A percentile compares a stretch with the other conserved stretches of the same genome.
These are phyloP conservation scores for Purpureocillium takamizusanense DNA, from an alignment of 2,329 filamentous ascomycete genomes.

Conservation along the genomic window DNA sequence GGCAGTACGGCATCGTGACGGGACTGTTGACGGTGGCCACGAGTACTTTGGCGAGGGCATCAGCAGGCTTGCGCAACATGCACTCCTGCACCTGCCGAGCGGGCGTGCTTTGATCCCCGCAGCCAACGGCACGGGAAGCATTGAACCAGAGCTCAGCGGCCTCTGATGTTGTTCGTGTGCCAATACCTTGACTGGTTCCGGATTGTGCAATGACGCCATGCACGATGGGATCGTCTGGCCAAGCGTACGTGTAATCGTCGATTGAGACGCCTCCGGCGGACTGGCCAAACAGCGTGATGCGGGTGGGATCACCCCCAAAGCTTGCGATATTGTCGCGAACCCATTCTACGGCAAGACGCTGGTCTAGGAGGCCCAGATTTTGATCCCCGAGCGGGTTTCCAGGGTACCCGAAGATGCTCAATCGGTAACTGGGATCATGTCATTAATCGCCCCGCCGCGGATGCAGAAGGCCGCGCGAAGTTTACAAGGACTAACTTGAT, in stretches of 20 bases:
- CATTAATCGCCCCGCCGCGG: no score
- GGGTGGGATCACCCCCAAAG: constrained; percentile 42
- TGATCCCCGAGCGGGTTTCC: constrained; percentile 14
- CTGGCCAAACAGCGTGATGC: constrained; percentile 45
- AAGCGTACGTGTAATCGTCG: constrained; percentile 41
- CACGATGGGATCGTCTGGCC: constrained; percentile 38
- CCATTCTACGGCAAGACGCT: constrained; percentile 42
- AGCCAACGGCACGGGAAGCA: no score
- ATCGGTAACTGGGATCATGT: constrained; percentile 22
- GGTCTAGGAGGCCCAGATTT: constrained; percentile 36
- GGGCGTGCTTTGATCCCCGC: no score
- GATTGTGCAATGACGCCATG: constrained; percentile 35
- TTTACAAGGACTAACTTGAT: constrained; percentile 21
- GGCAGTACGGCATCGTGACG: no score
- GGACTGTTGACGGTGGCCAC: no score
- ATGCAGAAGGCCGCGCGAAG: no score
- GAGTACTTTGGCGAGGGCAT: no score
- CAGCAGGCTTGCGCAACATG: no score
- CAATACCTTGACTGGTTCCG: constrained; percentile 17
- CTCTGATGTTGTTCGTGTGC: no score
- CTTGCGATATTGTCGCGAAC: constrained; percentile 38
- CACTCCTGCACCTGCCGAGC: no score
- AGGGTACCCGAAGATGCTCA: constrained; percentile 33
- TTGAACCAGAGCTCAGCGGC: no score
- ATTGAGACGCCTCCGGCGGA: constrained; percentile 43